phyloP scores from a whole-genome alignment of 306 rosid species.

The Purshia tridentata region DNA sequence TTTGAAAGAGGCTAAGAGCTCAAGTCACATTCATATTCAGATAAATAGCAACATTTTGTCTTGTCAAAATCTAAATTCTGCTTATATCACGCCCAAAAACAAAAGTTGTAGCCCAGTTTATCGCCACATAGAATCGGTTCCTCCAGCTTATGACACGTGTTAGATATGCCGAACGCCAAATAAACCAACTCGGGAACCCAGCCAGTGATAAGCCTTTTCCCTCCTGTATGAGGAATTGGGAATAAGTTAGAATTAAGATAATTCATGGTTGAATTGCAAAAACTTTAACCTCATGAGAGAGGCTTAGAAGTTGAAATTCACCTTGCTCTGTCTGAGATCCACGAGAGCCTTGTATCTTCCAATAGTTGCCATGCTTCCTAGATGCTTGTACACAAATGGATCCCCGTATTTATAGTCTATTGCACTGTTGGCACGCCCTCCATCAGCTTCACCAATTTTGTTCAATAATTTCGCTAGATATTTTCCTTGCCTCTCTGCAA shows the following conservation, averaged over 20 bases:
- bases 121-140: conserved; percentile 87
- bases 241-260: no score
- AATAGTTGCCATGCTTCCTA: conserved; percentile 94
- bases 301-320: conserved; percentile 20
- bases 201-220: conserved; percentile 77
- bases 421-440: conserved; percentile 57
- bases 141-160: conserved; percentile 96
- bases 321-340: conserved; percentile 93
- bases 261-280: no score
- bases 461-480: conserved; percentile 63
- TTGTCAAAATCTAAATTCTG: conserved; percentile 56
- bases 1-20: no score
- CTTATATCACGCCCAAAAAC: conserved; percentile 93
- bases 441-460: conserved; percentile 68
- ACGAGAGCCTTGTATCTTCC: conserved; percentile 98
- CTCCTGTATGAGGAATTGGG: conserved; percentile 32
- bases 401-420: conserved; percentile 53
- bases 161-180: conserved; percentile 87
- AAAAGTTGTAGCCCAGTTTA: conserved; percentile 88
- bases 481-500: conserved; percentile 97
- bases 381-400: conserved; percentile 84
- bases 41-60: neutral
- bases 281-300: conserved; percentile 5
- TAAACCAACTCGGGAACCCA: conserved; percentile 82
- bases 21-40: no score